Evolutionary conservation across 768 basidiomycete species (phyloP).

Genomic region (Agrocybe pediades): DNA sequence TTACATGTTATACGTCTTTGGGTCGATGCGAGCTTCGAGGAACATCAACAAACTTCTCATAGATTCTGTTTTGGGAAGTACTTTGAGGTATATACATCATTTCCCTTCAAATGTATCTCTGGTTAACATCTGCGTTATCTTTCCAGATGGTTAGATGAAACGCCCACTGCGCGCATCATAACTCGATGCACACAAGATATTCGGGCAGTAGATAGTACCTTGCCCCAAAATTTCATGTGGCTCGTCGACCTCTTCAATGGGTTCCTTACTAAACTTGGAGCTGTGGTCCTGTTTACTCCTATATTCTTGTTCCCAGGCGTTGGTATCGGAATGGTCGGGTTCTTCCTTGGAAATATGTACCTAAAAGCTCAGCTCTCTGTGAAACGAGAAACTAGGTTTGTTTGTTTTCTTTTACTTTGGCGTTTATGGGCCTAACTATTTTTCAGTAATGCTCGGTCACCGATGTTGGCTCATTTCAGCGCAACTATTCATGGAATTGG

Average conservation of each 20-base stretch:
- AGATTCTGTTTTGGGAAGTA: slow-evolving; percentile 17
- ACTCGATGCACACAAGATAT: slow-evolving; percentile 28
- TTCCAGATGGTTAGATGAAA: slow-evolving; percentile 36
- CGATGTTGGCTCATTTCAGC: slow-evolving; percentile 18
- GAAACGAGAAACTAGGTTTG: slow-evolving; percentile 38
- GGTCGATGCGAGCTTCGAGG: slow-evolving; percentile 37
- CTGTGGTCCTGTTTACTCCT: slow-evolving; percentile 42
- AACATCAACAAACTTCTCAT: slow-evolving; percentile 15
- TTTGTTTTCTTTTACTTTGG: neutral
- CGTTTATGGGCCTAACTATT: neutral
- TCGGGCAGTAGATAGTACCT: slow-evolving; percentile 45
- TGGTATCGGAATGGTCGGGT: slow-evolving; percentile 40
- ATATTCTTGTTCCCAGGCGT: slow-evolving; percentile 43
- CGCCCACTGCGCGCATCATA: slow-evolving; percentile 15
- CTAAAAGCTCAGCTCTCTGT: slow-evolving; percentile 44
- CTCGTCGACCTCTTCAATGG: slow-evolving; percentile 29
- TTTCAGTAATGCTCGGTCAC: slow-evolving; percentile 19
- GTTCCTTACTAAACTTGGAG: slow-evolving; percentile 40
- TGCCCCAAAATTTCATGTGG: slow-evolving; percentile 28
- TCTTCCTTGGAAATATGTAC: slow-evolving; percentile 42
- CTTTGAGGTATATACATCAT: slow-evolving; percentile 10
- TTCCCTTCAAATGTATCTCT: slow-evolving; percentile 4
- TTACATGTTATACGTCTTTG: slow-evolving; percentile 23
- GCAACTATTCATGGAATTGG: slow-evolving; percentile 54
- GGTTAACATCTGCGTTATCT: neutral